Conservation (phyloP, 1,284 basidiomycete genomes). For the Rhodotorula sp. region DNA sequence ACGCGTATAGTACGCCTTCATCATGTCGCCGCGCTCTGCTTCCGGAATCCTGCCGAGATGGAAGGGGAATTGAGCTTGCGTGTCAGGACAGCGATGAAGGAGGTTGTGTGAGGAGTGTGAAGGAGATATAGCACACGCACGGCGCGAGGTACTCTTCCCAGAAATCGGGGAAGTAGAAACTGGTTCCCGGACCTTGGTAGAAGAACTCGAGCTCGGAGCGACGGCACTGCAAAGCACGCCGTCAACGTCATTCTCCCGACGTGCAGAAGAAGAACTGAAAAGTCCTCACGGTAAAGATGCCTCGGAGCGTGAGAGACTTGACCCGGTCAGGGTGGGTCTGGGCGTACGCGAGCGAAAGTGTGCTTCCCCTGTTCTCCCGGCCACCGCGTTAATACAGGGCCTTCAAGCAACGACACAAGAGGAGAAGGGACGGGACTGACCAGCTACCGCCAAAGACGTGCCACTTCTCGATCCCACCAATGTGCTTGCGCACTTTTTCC, state of each 20-base stretch:
- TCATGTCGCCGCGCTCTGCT: constrained; percentile 70
- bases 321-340: constrained; percentile 80
- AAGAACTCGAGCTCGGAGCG: constrained; percentile 79
- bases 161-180: constrained; percentile 70
- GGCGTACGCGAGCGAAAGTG: constrained; percentile 81
- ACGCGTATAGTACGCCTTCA: constrained; percentile 77
- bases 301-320: constrained; percentile 76
- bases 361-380: constrained; percentile 61
- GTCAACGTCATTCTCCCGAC: background rate
- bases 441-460: constrained; percentile 89
- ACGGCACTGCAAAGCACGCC: constrained; percentile 19
- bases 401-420: too few species aligned
- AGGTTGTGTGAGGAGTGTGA: too few species aligned
- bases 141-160: constrained; percentile 73
- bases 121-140: too few species aligned
- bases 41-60: constrained; percentile 64
- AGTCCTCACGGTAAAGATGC: constrained; percentile 78
- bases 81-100: too few species aligned
- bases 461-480: constrained; percentile 66
- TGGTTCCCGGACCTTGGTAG: constrained; percentile 51
- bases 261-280: too few species aligned
- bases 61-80: too few species aligned
- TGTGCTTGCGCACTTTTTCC: constrained; percentile 71
- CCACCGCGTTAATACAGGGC: too few species aligned
- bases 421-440: constrained; percentile 45